Evolutionary conservation across 257 asterid species (phyloP), one percentile per base, ranked within the genome.

Genomic region (Echium plantagineum): DNA sequence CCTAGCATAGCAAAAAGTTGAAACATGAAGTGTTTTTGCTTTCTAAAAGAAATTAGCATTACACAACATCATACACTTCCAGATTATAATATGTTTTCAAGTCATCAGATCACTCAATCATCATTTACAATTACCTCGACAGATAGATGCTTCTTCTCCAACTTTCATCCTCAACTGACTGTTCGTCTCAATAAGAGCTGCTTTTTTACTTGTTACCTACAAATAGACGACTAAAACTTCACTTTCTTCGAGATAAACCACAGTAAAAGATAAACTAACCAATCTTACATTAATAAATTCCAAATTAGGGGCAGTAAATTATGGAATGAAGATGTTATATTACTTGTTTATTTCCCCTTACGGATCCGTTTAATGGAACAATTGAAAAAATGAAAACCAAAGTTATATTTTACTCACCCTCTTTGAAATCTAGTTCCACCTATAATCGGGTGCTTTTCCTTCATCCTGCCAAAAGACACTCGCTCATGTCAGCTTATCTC

Each of bases 401-500:
- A 56, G 6, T 56, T 26, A 22, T 0, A 1, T 12, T 13, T 16
- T 26, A 28, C 9, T 61, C 55, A 69, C 89, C 98, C 98, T 93
- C 98, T 75, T 82, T 78, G 67, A 93, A 93, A 75, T 93, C 98
- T 61, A 93, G 75, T 64, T 93, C 98, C 72, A 93, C 96, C 15
- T 81, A 93, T 24, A 83, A 76, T 81, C 62, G 61, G 95, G 97
- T 2, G 88, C 86, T 83, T 71, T 93, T 62, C 94, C 94, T 81
- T 93, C 99, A 70, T 89, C 97, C 99, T 93, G 83, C 64, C 80
- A 74, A 68, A n/a, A n/a, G n/a, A n/a, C n/a, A 71, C 66, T 66
- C 21, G 57, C 58, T 64, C 63, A 55, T 15, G 47, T 26, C 58
- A 16, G 63, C 49, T 22, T 20, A 49, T 31, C 22, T 52, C 24